Evolutionary conservation across 1,284 basidiomycete genomes (phyloP), one percentile per base, ranked within the genome.

Genomic region (Testicularia cyperi): DNA sequence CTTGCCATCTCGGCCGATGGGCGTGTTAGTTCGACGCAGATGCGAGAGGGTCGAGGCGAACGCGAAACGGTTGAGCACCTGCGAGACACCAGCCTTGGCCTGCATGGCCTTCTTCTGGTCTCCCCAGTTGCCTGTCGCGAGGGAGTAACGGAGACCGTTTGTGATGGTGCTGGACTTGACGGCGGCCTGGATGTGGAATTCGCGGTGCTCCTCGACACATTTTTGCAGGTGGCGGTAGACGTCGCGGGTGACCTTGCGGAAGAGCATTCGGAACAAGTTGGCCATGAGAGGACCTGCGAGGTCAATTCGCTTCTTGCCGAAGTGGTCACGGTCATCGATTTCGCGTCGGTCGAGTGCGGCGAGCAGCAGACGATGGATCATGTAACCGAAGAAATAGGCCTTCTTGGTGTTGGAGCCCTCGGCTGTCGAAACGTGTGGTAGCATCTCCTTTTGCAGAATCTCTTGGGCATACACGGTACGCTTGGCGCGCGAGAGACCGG

Each of bases 381-480:
- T 99, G 79, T 97, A 98, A n/a, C 95, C 95, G 60, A 98, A 92
- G 83, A 98, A 99, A 79, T 92, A 98, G 3, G 95, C 95, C 78
- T 99, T 99, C 81, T 95, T 95, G 28, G 90, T 92, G 79, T 95
- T 90, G 25, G 91, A 92, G 8, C 92, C 92, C 77, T 95, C 92
- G 2, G 86, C 84, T 83, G 92, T 94, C 4, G 94, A 94, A 21
- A 99, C 87, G 76, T 98, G 95, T 0, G 95, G 95, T 34, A 99
- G 78, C 88, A 98, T 94, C 79, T 98, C 94, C 80, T 97, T 98
- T 78, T 97, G 92, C 41, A 99, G 77, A 71, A 98, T 97, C 78
- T 98, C 95, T 77, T 95, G 90, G 0, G 95, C 95, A 70, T 97
- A 96, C 38, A 90, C 86, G 60, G 96, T 87, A 78, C 95, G 90